Evolutionary conservation across 768 basidiomycete genomes (phyloP).

Genomic region (Leucosporidium scottii): DNA sequence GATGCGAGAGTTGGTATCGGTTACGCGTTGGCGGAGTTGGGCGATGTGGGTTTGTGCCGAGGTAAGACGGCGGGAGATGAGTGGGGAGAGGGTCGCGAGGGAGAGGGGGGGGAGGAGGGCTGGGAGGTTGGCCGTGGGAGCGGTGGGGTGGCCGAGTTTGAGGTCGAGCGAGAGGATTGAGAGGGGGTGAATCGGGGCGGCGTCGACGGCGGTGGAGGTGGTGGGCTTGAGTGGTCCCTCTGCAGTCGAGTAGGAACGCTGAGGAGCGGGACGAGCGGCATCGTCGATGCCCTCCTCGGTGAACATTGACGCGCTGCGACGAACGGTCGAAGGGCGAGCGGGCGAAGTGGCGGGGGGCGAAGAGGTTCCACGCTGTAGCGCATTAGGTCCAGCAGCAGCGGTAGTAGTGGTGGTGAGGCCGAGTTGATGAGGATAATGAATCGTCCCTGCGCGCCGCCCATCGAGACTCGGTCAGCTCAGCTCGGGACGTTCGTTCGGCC

Average conservation of each 20-base stretch:
- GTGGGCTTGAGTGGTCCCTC: constrained; percentile 5
- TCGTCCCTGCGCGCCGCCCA: constrained; percentile 29
- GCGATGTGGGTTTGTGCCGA: constrained; percentile 69
- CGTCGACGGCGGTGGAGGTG: constrained; percentile 22
- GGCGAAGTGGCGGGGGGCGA: constrained; percentile 2
- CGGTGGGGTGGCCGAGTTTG: constrained; percentile 69
- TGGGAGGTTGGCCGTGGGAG: constrained; percentile 51
- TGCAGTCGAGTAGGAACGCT: constrained; percentile 14
- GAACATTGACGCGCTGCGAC: constrained; percentile 19
- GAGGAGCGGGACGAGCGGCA: neutral
- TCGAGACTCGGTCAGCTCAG: neutral
- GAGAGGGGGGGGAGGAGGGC: constrained; percentile 81
- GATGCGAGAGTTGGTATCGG: constrained; percentile 89
- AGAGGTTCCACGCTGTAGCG: neutral
- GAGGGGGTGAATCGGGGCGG: constrained; percentile 55
- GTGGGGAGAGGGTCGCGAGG: constrained; percentile 82
- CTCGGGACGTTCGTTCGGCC: neutral
- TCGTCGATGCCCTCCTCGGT: neutral
- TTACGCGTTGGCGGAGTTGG: constrained; percentile 74
- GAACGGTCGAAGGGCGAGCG: neutral
- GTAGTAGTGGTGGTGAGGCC: constrained; percentile 7
- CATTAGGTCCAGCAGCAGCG: neutral
- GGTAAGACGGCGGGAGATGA: constrained; percentile 76
- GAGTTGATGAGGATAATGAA: constrained; percentile 32
- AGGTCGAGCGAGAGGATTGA: constrained; percentile 86